Evolutionary conservation across 2,329 filamentous ascomycete genomes (phyloP), one percentile per base, ranked within the genome.

Genomic region (Cladorrhinum sp.): DNA sequence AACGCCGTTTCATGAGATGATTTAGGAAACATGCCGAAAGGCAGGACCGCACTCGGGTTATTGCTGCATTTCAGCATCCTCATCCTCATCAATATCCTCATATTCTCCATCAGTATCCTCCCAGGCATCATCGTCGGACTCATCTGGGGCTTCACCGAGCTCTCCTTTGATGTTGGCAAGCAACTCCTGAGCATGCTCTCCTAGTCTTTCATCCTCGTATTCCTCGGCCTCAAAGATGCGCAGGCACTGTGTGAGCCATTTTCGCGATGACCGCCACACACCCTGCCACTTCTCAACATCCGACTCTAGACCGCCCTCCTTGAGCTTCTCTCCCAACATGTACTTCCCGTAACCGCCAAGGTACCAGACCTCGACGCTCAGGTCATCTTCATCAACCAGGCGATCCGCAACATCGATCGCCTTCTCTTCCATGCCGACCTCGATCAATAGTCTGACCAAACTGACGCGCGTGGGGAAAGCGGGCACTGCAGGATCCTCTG

Each of bases 361-460:
- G 76, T 99, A 99, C 92, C 93, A 97, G 18, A 91, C 90, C 76
- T 99, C 95, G 20, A 99, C 90, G 73, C 94, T 96, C 71, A 90
- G 84, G 72, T 99, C 96, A 67, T 99, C 94, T 73, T 99, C 95
- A 36, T 84, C 80, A 42, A 96, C 86, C 57, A 99, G 79, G 58
- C 91, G 82, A 72, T 96, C 91, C 58, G 97, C 79, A 2, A 98
- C 92, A 60, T 90, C 85, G 61, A 96, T 84, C 0, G 95, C 94
- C 64, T 94, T 89, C 55, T 89, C 83, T 74, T 96, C 89, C 85
- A 96, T 85, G 65, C 88, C 88, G 16, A 92, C 90, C 76, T 98
- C 95, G 82, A 99, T 93, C 54, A 99, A 79, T 66, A 99, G 79
- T 62, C 95, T 83, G 14, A 91, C 85, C 59, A 99, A 83, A 71